Percentiles rank a stretch among this genome's conserved stretches.
These are phyloP conservation scores for Diplodia corticola DNA, from an alignment of 2,329 filamentous ascomycete species.

Conservation along the genomic window DNA sequence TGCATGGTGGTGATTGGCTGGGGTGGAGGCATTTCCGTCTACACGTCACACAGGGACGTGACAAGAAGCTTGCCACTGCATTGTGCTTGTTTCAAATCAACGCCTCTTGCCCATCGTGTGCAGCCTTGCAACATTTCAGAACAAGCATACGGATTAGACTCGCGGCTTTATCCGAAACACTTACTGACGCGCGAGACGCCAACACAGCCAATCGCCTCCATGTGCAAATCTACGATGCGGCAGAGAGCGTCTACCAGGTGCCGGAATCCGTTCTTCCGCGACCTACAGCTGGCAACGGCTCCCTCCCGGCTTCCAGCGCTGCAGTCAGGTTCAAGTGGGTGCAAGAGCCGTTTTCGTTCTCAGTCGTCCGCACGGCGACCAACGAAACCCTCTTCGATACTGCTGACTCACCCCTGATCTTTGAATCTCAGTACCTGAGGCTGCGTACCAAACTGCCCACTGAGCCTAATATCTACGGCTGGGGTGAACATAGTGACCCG, in stretches of 20 bases:
- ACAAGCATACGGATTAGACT: neutral
- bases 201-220: constrained; percentile 65
- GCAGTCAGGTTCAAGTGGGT: constrained; percentile 57
- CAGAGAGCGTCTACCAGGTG: constrained; percentile 72
- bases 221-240: constrained; percentile 70
- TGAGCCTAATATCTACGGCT: constrained; percentile 71
- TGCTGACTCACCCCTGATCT: constrained; percentile 65
- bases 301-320: constrained; percentile 36
- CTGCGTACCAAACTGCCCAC: constrained; percentile 69
- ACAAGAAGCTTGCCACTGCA: neutral
- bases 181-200: neutral
- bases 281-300: constrained; percentile 46
- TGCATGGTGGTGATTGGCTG: neutral
- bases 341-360: constrained; percentile 67
- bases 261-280: constrained; percentile 68
- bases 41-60: constrained; percentile 9
- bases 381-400: constrained; percentile 69
- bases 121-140: neutral
- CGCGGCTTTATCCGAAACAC: constrained; percentile 24
- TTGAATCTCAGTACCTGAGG: constrained; percentile 75
- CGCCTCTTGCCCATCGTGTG: neutral
- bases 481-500: constrained; percentile 75
- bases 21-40: neutral
- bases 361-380: constrained; percentile 58
- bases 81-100: constrained; percentile 1